These are phyloP conservation scores for Kandelia obovata DNA, from an alignment of 345 rosid genomes.

Conservation along the genomic window DNA sequence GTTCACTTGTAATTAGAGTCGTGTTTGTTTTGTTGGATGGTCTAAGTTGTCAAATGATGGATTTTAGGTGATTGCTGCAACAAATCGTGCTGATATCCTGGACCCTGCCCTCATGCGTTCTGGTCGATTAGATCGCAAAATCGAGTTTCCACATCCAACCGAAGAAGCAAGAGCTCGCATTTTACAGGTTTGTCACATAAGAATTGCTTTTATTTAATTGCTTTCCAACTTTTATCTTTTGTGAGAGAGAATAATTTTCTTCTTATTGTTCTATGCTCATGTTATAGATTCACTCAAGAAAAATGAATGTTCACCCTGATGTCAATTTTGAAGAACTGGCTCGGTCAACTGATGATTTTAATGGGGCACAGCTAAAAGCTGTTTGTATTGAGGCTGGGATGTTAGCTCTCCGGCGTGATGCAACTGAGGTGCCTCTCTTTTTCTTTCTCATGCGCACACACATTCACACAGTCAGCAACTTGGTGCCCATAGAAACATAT, in stretches of 20 bases:
- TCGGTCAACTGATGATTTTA: constrained; percentile 94
- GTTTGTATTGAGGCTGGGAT: constrained; percentile 99
- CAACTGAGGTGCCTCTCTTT: constrained; percentile 66
- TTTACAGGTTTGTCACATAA: constrained; percentile 52
- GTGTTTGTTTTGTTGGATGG: neutral
- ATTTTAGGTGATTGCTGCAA: constrained; percentile 93
- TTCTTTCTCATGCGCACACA: neutral
- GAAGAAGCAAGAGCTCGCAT: constrained; percentile 99
- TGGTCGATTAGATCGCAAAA: constrained; percentile 96
- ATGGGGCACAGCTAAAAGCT: constrained; percentile 97
- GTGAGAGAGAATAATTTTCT: neutral
- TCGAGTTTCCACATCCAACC: constrained; percentile 95
- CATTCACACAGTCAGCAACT: neutral
- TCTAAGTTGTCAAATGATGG: neutral
- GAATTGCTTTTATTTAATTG: neutral
- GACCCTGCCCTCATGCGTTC: constrained; percentile 99
- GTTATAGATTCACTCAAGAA: constrained; percentile 91
- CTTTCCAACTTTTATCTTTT: neutral
- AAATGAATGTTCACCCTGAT: constrained; percentile 96
- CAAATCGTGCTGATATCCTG: constrained; percentile 95
- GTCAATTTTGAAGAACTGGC: constrained; percentile 99
- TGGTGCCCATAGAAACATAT: no score
- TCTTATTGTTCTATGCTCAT: neutral
- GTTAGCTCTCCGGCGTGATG: constrained; percentile 98
- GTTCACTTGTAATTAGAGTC: neutral